A percentile compares a stretch with the other conserved stretches of the same genome.
Evolutionary conservation across 2,329 filamentous ascomycete genomes (phyloP).

Genomic region (Cercospora nicotianae): DNA sequence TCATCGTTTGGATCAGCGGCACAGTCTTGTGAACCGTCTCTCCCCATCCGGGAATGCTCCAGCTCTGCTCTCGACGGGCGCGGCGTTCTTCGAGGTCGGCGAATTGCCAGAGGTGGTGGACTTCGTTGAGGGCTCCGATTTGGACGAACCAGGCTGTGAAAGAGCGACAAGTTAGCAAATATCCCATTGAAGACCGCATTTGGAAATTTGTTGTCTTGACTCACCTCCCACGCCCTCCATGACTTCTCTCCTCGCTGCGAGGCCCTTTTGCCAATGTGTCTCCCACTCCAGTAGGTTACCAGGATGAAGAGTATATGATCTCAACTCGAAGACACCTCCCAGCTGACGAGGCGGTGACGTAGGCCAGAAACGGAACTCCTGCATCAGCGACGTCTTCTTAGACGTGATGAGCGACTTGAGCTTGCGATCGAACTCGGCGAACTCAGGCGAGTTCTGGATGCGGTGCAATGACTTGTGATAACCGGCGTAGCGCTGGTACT

Average conservation of each 20-base stretch:
- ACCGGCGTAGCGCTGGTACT: conserved; percentile 95
- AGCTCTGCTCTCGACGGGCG: conserved; percentile 86
- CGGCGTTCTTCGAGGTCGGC: conserved; percentile 94
- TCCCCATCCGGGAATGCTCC: conserved; percentile 86
- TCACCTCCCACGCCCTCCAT: conserved; percentile 72
- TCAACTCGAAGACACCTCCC: conserved; percentile 90
- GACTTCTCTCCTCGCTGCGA: conserved; percentile 87
- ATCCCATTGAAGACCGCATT: conserved; percentile 46
- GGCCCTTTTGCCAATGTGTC: conserved; percentile 91
- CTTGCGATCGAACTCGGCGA: conserved; percentile 77
- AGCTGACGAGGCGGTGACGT: conserved; percentile 86
- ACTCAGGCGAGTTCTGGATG: conserved; percentile 81
- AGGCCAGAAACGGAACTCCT: conserved; percentile 99
- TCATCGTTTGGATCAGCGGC: conserved; percentile 93
- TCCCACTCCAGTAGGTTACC: conserved; percentile 98
- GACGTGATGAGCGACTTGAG: conserved; percentile 80
- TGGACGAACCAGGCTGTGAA: conserved; percentile 94
- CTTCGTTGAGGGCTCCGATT: conserved; percentile 94
- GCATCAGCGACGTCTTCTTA: conserved; percentile 92
- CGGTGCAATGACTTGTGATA: conserved; percentile 89
- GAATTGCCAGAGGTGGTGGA: conserved; percentile 98
- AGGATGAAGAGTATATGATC: conserved; percentile 93
- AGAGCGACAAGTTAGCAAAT: conserved; percentile 1
- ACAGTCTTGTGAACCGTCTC: conserved; percentile 87
- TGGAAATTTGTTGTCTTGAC: conserved; percentile 48